A percentile compares a stretch with the other conserved stretches of the same genome.
phyloP scores from a whole-genome alignment of 1,139 yeast genomes.

The Magnusiomyces suaveolens region DNA sequence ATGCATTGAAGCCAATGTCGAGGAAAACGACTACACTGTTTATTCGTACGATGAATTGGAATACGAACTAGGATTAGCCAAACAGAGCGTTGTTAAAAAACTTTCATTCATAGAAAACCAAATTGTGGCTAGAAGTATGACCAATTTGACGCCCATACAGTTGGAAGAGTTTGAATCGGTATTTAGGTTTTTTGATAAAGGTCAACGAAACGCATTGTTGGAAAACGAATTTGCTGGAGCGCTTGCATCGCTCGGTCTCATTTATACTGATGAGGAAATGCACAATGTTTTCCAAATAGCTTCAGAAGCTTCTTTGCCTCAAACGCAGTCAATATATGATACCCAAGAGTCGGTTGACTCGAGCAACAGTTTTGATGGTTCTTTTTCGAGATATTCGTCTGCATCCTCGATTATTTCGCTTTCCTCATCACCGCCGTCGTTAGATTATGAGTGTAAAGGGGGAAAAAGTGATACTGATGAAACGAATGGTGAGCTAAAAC shows the following conservation, averaged over 20 bases:
- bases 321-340: background rate
- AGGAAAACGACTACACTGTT: constrained; percentile 36
- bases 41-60: constrained; percentile 35
- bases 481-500: background rate
- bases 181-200: constrained; percentile 36
- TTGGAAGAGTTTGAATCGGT: constrained; percentile 37
- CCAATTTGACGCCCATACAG: constrained; percentile 35
- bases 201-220: constrained; percentile 29
- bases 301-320: constrained; percentile 6
- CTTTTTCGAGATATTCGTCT: background rate
- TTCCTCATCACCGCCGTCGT: background rate
- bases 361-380: background rate
- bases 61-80: constrained; percentile 34
- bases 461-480: no score
- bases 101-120: constrained; percentile 36
- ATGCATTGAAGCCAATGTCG: constrained; percentile 34
- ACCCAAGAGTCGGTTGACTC: background rate
- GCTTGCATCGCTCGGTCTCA: constrained; percentile 34
- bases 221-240: constrained; percentile 36
- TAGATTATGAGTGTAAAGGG: background rate
- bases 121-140: constrained; percentile 35
- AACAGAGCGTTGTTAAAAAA: constrained; percentile 32
- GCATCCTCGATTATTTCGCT: background rate
- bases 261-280: constrained; percentile 33
- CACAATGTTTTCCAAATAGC: constrained; percentile 31